Conservation (phyloP, 257 asterid genomes). For the Salvia rosmarinus region DNA sequence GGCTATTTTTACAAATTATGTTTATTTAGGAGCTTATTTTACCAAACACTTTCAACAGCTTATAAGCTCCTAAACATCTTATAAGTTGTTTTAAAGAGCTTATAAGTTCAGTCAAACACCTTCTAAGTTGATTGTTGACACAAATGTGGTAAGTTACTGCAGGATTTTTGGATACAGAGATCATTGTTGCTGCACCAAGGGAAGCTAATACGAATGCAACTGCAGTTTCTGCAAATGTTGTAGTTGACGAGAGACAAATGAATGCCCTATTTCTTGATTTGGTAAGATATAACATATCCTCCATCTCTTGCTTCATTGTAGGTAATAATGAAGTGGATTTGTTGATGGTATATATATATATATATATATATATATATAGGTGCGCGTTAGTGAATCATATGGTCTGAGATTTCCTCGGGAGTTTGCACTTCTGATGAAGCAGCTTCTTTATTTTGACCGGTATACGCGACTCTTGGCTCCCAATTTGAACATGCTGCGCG, state of each 20-base stretch:
- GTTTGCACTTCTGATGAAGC: conserved; percentile 96
- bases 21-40: too few species aligned
- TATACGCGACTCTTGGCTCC: conserved; percentile 94
- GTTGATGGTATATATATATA: too few species aligned
- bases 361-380: too few species aligned
- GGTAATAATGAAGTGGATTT: too few species aligned
- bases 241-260: conserved; percentile 91
- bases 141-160: conserved; percentile 19
- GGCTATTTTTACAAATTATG: too few species aligned
- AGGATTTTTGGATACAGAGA: conserved; percentile 92
- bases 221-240: conserved; percentile 79
- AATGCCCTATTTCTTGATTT: conserved; percentile 88
- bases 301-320: too few species aligned
- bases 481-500: conserved; percentile 89
- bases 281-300: too few species aligned
- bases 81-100: too few species aligned
- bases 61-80: too few species aligned
- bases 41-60: too few species aligned
- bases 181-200: conserved; percentile 87
- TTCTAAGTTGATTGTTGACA: too few species aligned
- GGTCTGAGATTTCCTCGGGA: conserved; percentile 96
- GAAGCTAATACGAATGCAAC: conserved; percentile 70
- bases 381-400: conserved; percentile 92
- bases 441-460: conserved; percentile 93
- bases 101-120: too few species aligned